A percentile compares a stretch with the other conserved stretches of the same genome.
Conservation (phyloP, 768 basidiomycete species). For the Inosperma sp. region DNA sequence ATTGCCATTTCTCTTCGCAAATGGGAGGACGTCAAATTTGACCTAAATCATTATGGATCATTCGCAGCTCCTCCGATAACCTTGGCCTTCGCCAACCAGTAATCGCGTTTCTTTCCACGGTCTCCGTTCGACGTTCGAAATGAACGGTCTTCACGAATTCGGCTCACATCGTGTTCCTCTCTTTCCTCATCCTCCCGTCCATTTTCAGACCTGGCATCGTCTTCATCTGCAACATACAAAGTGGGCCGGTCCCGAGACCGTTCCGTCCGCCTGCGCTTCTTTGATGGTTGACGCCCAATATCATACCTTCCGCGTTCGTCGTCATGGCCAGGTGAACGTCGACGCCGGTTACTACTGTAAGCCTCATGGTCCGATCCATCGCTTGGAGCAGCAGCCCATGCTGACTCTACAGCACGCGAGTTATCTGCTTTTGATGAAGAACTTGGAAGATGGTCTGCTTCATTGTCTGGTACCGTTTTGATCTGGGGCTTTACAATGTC, state of each 20-base stretch:
- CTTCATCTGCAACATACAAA: conserved; percentile 50
- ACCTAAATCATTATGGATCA: no score
- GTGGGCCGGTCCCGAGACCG: conserved; percentile 38
- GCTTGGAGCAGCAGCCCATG: neutral
- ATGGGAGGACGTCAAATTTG: no score
- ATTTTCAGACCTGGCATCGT: conserved; percentile 25
- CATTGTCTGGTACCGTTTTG: conserved; percentile 10
- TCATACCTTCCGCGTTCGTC: conserved; percentile 59
- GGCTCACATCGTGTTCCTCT: conserved; percentile 22
- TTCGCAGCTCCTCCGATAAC: no score
- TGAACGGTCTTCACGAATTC: conserved; percentile 8
- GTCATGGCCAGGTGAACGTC: neutral
- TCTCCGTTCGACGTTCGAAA: conserved; percentile 25
- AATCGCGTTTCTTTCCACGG: no score
- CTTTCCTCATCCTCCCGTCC: conserved; percentile 16
- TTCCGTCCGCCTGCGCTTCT: conserved; percentile 43
- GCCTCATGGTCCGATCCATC: conserved; percentile 1
- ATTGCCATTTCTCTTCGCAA: no score
- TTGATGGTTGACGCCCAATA: conserved; percentile 45
- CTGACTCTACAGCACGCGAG: neutral
- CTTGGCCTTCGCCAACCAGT: no score
- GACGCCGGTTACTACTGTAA: neutral
- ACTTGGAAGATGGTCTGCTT: neutral
- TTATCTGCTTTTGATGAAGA: neutral
- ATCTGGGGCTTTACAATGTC: conserved; percentile 37